These are phyloP conservation scores for Sherardia arvensis DNA, from an alignment of 257 asterid genomes.

Conservation along the genomic window DNA sequence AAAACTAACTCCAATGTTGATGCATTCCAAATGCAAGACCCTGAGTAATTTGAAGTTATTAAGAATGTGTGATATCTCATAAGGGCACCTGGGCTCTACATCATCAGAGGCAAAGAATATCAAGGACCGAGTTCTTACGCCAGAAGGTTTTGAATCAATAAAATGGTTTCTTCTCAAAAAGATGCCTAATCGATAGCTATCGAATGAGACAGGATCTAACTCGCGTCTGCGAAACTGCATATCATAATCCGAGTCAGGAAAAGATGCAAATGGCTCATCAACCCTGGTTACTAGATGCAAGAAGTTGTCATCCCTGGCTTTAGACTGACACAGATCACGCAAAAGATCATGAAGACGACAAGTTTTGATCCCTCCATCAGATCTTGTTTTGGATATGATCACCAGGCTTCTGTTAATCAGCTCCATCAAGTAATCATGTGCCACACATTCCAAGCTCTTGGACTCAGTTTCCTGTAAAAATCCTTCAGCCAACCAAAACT, in stretches of 20 bases:
- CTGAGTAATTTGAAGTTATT: conserved; percentile 3
- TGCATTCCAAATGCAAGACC: background rate
- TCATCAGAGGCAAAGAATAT: background rate
- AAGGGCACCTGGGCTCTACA: conserved; percentile 7
- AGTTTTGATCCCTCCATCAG: conserved; percentile 2
- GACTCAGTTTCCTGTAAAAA: background rate
- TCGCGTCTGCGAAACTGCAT: background rate
- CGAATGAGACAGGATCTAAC: background rate
- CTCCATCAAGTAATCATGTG: background rate
- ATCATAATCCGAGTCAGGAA: conserved; percentile 1
- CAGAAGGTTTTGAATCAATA: background rate
- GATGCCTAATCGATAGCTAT: background rate
- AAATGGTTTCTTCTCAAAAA: background rate
- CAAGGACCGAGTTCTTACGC: background rate
- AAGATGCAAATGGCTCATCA: conserved; percentile 8
- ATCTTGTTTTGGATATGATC: background rate
- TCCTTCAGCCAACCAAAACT: conserved; percentile 9
- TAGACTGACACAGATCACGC: background rate
- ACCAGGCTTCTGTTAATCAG: conserved; percentile 10
- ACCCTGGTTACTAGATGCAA: background rate
- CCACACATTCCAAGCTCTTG: background rate
- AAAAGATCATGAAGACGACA: conserved; percentile 7
- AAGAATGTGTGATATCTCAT: conserved; percentile 4
- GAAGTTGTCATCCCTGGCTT: conserved; percentile 1
- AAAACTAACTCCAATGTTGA: conserved; percentile 7